phyloP scores from a whole-genome alignment of 345 rosid species.

The Gynandropsis gynandra region DNA sequence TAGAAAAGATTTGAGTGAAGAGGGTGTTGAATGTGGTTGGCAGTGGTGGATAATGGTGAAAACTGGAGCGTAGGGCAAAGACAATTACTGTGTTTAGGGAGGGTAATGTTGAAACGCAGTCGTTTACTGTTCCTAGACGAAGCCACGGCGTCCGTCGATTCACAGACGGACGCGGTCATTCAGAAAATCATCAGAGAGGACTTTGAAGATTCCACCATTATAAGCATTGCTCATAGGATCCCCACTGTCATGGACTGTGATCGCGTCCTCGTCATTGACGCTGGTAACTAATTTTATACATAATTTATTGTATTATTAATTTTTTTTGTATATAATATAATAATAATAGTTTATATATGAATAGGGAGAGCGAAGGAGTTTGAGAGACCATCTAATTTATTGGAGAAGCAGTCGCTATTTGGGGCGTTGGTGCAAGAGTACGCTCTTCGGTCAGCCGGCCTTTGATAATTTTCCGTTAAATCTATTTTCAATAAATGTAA shows the following conservation, averaged over 20 bases:
- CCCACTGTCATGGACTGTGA: slow-evolving; percentile 98
- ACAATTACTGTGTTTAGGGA: slow-evolving; percentile 84
- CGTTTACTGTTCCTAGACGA: slow-evolving; percentile 81
- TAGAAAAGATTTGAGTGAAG: not conserved
- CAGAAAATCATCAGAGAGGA: slow-evolving; percentile 90
- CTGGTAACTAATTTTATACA: no score
- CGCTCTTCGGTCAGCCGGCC: slow-evolving; percentile 69
- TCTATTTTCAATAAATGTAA: no score
- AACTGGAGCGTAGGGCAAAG: slow-evolving; percentile 99
- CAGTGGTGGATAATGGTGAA: slow-evolving; percentile 90
- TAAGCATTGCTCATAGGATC: slow-evolving; percentile 95
- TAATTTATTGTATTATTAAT: no score
- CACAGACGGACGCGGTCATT: slow-evolving; percentile 79
- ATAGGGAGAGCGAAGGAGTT: slow-evolving; percentile 76
- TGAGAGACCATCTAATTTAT: slow-evolving; percentile 60
- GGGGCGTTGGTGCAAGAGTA: slow-evolving; percentile 89
- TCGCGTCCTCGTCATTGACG: slow-evolving; percentile 76
- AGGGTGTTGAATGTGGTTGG: no score
- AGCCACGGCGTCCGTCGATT: slow-evolving; percentile 95
- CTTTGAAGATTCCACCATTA: slow-evolving; percentile 68
- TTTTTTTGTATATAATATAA: no score
- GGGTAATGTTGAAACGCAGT: slow-evolving; percentile 84
- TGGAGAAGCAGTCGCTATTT: slow-evolving; percentile 63
- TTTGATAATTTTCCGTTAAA: slow-evolving; percentile 20
- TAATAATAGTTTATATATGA: no score